Evolutionary conservation across 148 eudicot species (phyloP), one percentile per base, ranked within the genome.

Genomic region (Diospyros lotus): DNA sequence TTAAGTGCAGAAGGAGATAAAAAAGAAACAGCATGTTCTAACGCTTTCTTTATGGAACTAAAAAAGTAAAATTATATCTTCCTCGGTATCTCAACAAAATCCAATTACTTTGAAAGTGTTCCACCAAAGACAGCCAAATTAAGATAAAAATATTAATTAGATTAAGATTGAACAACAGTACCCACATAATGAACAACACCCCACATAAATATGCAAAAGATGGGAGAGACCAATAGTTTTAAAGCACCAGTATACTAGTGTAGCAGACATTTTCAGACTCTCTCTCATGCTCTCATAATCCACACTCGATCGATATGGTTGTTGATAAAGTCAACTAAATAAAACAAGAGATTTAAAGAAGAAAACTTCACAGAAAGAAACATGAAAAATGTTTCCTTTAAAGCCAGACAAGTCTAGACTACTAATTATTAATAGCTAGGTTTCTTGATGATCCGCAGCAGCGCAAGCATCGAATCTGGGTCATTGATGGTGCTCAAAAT

Each of bases 81-180:
- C 71, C 64, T 71, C 71, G 45, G 45, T 18, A 44, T 64, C 65
- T 56, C 59, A 44, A 71, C 75, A 64, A 77, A 72, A 71, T 64
- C 75, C 64, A 50, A 64, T 5, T 17, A 71, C 18, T 71, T 69
- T 53, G 75, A 70, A 71, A 53, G 75, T 55, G 45, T 71, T 71
- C 69, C 55, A 70, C 54, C 59, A 63, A 77, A 77, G 75, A 77
- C 73, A 77, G 18, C 52, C 58, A 73, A 12, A 4, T 61, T 74
- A 42, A 66, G 44, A 7, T 40, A 41, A 63, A 53, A 76, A 61
- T 28, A 28, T 28, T 28, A 15, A 48, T n/a, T 12, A 71, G 59
- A 72, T 15, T 12, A 53, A 28, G 63, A 15, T 50, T 72, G 42
- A 70, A 62, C 68, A 69, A 68, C 61, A 69, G 56, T 52, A 58